A percentile compares a stretch with the other conserved stretches of the same genome.
Evolutionary conservation across 768 basidiomycete genomes (phyloP).

Genomic region (Suillus sp.): DNA sequence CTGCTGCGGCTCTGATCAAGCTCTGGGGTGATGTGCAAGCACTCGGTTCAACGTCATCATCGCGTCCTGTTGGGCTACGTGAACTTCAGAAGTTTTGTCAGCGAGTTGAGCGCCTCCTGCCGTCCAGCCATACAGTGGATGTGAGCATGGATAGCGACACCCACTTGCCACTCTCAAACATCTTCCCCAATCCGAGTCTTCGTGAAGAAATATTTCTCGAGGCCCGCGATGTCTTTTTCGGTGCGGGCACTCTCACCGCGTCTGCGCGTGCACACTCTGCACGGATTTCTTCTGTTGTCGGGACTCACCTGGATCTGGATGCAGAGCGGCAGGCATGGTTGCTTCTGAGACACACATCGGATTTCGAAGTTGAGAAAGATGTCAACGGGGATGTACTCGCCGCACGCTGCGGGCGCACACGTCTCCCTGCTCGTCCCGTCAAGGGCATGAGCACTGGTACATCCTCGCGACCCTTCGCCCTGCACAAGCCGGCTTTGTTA

Average conservation of each 20-base stretch:
- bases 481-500: constrained; percentile 82
- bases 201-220: constrained; percentile 90
- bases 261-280: constrained; percentile 52
- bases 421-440: constrained; percentile 48
- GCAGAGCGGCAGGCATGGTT: constrained; percentile 72
- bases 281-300: constrained; percentile 55
- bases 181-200: constrained; percentile 68
- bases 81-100: constrained; percentile 85
- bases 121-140: constrained; percentile 49
- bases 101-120: constrained; percentile 65
- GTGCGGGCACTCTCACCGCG: constrained; percentile 57
- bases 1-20: constrained; percentile 55
- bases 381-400: constrained; percentile 59
- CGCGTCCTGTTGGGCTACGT: constrained; percentile 68
- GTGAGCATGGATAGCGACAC: constrained; percentile 33
- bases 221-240: constrained; percentile 91
- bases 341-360: constrained; percentile 63
- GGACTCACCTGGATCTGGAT: constrained; percentile 65
- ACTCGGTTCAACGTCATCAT: constrained; percentile 52
- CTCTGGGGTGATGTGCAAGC: constrained; percentile 68
- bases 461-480: constrained; percentile 69
- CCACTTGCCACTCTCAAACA: constrained; percentile 40
- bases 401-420: constrained; percentile 64
- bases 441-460: constrained; percentile 39
- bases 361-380: constrained; percentile 68